Evolutionary conservation across 23 red algal species (phyloP).

Genomic region (Gracilaria gracilis): DNA sequence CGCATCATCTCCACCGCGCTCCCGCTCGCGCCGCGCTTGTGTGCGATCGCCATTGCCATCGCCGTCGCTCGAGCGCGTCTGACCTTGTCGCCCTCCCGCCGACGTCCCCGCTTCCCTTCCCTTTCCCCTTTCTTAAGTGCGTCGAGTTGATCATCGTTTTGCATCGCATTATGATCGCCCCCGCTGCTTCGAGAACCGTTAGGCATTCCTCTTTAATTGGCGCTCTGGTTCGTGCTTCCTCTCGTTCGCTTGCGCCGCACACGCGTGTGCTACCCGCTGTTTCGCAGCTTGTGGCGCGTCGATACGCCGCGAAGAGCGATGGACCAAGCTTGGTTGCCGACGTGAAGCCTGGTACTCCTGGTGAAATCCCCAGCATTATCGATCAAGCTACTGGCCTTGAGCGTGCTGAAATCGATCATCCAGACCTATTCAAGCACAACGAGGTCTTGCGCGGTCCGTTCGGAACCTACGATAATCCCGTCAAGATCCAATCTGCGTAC

Average conservation of each 20-base stretch:
- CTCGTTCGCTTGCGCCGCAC: not conserved
- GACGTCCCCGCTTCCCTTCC: too few relatives aligned
- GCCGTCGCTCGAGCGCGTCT: not conserved
- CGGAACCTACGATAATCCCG: constrained; percentile 83
- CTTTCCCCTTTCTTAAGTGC: too few relatives aligned
- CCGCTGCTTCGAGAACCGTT: not conserved
- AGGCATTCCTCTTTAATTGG: not conserved
- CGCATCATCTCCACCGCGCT: constrained; percentile 4
- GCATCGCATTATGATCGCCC: constrained; percentile 27
- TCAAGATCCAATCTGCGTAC: constrained; percentile 82
- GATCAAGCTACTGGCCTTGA: constrained; percentile 93
- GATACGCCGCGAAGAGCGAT: constrained; percentile 23
- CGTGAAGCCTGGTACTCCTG: constrained; percentile 59
- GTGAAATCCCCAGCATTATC: constrained; percentile 77
- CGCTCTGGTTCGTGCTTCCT: constrained; percentile 10
- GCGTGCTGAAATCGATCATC: constrained; percentile 87
- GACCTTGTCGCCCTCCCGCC: not conserved
- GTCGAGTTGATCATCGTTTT: not conserved
- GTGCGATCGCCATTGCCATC: constrained; percentile 1
- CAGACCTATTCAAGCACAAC: constrained; percentile 91
- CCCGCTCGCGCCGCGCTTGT: not conserved
- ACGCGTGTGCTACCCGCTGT: not conserved
- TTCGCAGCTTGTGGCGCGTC: not conserved
- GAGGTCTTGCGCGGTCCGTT: constrained; percentile 92
- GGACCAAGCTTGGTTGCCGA: constrained; percentile 45